Conservation (phyloP, 1,284 basidiomycete genomes). For the Grifola frondosa region DNA sequence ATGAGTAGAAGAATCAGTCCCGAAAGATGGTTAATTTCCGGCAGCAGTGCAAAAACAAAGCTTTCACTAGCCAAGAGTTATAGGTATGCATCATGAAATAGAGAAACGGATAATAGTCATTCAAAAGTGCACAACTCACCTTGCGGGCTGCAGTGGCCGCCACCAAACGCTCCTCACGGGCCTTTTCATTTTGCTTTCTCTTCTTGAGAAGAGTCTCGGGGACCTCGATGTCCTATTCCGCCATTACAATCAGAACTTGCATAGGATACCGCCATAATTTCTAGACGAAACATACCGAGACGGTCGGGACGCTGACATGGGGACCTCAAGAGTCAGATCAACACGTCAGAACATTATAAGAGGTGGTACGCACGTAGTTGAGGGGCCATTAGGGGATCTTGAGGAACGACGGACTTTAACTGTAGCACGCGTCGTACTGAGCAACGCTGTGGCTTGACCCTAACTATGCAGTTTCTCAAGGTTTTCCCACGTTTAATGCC, state of each 20-base stretch:
- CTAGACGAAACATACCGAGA: conserved; percentile 55
- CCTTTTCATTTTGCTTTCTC: conserved; percentile 98
- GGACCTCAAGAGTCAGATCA: conserved; percentile 3
- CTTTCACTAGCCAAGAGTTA: conserved; percentile 72
- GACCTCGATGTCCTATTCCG: conserved; percentile 81
- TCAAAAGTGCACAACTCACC: conserved; percentile 53
- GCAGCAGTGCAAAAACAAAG: conserved; percentile 64
- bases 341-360: conserved; percentile 1
- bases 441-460: conserved; percentile 26
- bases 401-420: conserved; percentile 32
- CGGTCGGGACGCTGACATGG: conserved; percentile 58
- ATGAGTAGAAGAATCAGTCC: conserved; percentile 60
- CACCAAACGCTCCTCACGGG: conserved; percentile 90
- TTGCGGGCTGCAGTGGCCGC: conserved; percentile 89
- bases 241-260: conserved; percentile 13
- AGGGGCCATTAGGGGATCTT: conserved; percentile 37
- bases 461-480: conserved; percentile 30
- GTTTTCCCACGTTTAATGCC: conserved; percentile 24
- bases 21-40: conserved; percentile 97
- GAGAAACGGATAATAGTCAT: conserved; percentile 9
- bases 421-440: conserved; percentile 21
- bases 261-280: background rate
- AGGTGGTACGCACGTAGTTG: conserved; percentile 34
- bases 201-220: conserved; percentile 99
- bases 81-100: conserved; percentile 78